phyloP scores from a whole-genome alignment of 495 filamentous ascomycete genomes.

The Aspergillus biplanus region DNA sequence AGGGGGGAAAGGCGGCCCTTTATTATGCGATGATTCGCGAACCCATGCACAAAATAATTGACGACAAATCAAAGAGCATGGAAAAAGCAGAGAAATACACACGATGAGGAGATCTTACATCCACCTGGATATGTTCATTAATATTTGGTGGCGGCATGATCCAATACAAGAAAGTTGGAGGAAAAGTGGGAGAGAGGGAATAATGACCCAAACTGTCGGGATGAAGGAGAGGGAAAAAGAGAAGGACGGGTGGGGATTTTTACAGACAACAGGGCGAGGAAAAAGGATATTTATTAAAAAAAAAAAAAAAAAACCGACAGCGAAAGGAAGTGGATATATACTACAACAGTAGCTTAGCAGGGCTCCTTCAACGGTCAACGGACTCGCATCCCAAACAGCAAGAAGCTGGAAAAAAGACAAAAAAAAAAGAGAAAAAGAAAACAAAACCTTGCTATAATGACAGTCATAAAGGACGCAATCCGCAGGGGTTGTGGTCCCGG shows the following conservation, averaged over 20 bases:
- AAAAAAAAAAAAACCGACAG: constrained; percentile 1
- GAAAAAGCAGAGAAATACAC: not conserved
- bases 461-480: too few relatives aligned
- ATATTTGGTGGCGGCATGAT: constrained; percentile 39
- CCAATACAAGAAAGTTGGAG: not conserved
- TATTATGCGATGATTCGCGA: not conserved
- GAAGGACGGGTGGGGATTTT: not conserved
- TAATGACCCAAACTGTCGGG: constrained; percentile 4
- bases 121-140: constrained; percentile 41
- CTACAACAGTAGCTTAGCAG: not conserved
- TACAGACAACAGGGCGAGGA: not conserved
- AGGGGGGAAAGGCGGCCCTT: not conserved
- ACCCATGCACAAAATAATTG: not conserved
- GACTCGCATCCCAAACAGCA: too few relatives aligned
- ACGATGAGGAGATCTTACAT: constrained; percentile 35
- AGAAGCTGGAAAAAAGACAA: too few relatives aligned
- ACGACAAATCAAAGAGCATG: not conserved
- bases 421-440: too few relatives aligned
- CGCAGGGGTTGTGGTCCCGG: too few relatives aligned
- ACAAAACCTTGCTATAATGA: too few relatives aligned
- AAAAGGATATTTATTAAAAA: not conserved
- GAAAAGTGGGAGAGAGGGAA: constrained; percentile 7
- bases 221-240: not conserved
- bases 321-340: not conserved
- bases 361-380: too few relatives aligned